Percentiles rank a stretch among this genome's conserved stretches.
Evolutionary conservation across 352 stramenopile genomes (phyloP).

Genomic region (Pythium chondricola): DNA sequence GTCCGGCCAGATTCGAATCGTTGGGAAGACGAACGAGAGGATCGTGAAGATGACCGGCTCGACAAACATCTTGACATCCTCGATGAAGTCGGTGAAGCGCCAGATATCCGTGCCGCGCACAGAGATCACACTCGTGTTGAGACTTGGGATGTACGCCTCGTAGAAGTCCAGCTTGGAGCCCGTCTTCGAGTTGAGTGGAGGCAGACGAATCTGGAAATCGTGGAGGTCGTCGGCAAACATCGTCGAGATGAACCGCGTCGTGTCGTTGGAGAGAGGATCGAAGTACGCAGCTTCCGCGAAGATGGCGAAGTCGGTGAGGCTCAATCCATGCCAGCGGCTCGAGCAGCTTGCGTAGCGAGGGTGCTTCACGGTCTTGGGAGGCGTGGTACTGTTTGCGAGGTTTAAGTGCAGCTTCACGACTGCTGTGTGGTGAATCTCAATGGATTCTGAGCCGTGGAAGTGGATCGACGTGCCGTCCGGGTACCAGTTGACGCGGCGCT

Average conservation of each 20-base stretch:
- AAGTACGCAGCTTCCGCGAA: slow-evolving; percentile 88
- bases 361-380: slow-evolving; percentile 30
- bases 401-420: slow-evolving; percentile 79
- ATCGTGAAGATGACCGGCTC: slow-evolving; percentile 87
- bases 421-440: slow-evolving; percentile 83
- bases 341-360: slow-evolving; percentile 70
- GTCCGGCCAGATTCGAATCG: slow-evolving; percentile 89
- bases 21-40: slow-evolving; percentile 86
- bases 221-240: slow-evolving; percentile 48
- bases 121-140: slow-evolving; percentile 84
- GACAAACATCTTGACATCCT: slow-evolving; percentile 90
- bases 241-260: slow-evolving; percentile 52
- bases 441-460: slow-evolving; percentile 46
- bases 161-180: slow-evolving; percentile 84
- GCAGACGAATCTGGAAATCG: slow-evolving; percentile 48
- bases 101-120: slow-evolving; percentile 87
- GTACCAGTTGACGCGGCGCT: slow-evolving; percentile 70
- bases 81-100: slow-evolving; percentile 86
- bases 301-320: slow-evolving; percentile 75
- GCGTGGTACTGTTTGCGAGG: slow-evolving; percentile 35
- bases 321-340: slow-evolving; percentile 71
- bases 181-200: slow-evolving; percentile 71
- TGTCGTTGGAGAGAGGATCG: slow-evolving; percentile 75
- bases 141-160: slow-evolving; percentile 61
- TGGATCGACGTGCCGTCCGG: slow-evolving; percentile 65